phyloP scores from a whole-genome alignment of 1,284 basidiomycete genomes.

The Uromyces viciae-fabae region DNA sequence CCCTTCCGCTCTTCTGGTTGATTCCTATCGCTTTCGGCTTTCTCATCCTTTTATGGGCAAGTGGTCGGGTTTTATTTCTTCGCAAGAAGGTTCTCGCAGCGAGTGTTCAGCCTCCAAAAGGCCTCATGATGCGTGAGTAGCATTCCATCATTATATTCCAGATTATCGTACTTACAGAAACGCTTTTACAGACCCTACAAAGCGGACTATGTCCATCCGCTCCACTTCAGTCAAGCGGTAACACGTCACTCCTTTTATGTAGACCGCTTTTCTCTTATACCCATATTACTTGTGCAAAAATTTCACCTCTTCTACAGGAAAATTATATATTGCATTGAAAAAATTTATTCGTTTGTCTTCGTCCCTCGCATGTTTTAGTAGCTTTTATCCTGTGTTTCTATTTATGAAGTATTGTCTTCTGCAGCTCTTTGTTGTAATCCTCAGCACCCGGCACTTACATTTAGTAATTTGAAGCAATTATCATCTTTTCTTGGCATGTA shows the following conservation, averaged over 20 bases:
- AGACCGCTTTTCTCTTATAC: background rate
- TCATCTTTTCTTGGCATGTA: no score
- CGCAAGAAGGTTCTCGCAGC: conserved; percentile 62
- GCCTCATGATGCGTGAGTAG: conserved; percentile 45
- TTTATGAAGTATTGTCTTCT: no score
- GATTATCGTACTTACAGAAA: background rate
- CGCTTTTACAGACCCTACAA: conserved; percentile 36
- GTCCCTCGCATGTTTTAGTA: no score
- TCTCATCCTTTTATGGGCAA: conserved; percentile 64
- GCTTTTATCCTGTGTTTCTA: no score
- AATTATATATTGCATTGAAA: no score
- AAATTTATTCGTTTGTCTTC: no score
- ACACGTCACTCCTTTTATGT: background rate
- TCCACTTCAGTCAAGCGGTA: conserved; percentile 34
- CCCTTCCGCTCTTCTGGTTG: conserved; percentile 67
- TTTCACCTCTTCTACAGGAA: background rate
- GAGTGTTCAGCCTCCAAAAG: conserved; percentile 64
- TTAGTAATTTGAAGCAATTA: no score
- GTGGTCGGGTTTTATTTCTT: conserved; percentile 62
- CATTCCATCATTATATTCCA: background rate
- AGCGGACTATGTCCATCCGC: conserved; percentile 44
- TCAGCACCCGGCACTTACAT: no score
- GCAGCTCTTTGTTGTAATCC: no score
- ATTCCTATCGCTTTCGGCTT: conserved; percentile 64
- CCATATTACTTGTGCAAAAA: background rate